Evolutionary conservation across 768 basidiomycete genomes (phyloP).

Genomic region (Pholiota microspora): DNA sequence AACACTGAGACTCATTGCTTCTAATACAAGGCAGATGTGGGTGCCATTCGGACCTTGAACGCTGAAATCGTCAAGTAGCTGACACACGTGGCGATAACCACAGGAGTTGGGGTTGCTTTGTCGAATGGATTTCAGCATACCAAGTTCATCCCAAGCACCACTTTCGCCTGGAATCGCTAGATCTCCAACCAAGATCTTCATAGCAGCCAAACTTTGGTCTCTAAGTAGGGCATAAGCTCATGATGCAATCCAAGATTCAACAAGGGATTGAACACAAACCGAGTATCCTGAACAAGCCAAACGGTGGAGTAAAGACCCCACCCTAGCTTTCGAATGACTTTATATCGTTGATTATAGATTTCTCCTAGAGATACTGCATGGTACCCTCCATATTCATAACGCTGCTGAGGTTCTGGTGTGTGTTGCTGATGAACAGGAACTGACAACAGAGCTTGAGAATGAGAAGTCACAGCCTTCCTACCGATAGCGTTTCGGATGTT

Average conservation of each 20-base stretch:
- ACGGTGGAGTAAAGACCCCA: slow-evolving; percentile 49
- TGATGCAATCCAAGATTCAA: not conserved
- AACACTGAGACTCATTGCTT: slow-evolving; percentile 78
- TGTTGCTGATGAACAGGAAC: not conserved
- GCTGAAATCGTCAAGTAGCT: slow-evolving; percentile 75
- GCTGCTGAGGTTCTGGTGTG: slow-evolving; percentile 6
- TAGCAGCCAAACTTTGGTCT: slow-evolving; percentile 42
- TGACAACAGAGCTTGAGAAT: too few relatives aligned
- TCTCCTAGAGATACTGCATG: slow-evolving; percentile 39
- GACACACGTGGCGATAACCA: slow-evolving; percentile 68
- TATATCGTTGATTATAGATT: slow-evolving; percentile 42
- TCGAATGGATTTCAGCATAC: slow-evolving; percentile 42
- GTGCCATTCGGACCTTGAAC: slow-evolving; percentile 75
- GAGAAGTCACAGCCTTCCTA: too few relatives aligned
- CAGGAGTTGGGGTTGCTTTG: slow-evolving; percentile 44
- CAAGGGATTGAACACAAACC: slow-evolving; percentile 15
- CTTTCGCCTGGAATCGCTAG: slow-evolving; percentile 5
- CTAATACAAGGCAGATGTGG: slow-evolving; percentile 83
- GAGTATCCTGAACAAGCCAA: slow-evolving; percentile 36
- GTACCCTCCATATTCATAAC: slow-evolving; percentile 33
- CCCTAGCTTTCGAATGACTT: slow-evolving; percentile 54
- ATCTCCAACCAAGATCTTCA: slow-evolving; percentile 52
- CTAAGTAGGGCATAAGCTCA: slow-evolving; percentile 12
- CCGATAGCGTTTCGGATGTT: too few relatives aligned
- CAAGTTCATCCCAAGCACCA: slow-evolving; percentile 39